A percentile compares a stretch with the other conserved stretches of the same genome.
Conservation (phyloP, 2,329 filamentous ascomycete genomes). For the Chaetomiaceae sp. region DNA sequence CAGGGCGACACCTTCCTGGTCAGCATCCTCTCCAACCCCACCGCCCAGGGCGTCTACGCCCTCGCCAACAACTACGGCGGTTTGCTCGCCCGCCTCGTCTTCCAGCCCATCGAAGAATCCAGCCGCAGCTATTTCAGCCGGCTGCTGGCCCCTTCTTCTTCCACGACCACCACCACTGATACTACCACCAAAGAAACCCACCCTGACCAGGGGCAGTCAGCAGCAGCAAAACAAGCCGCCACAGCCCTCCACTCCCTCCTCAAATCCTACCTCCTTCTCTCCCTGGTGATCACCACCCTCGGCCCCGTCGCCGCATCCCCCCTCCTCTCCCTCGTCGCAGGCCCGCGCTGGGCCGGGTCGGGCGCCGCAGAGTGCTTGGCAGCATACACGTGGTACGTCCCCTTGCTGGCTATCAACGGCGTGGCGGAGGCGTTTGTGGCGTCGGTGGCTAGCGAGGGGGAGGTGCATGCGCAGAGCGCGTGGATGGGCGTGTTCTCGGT, state of each 20-base stretch:
- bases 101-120: constrained; percentile 94
- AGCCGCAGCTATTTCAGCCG: constrained; percentile 86
- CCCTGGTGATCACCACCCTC: constrained; percentile 61
- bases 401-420: constrained; percentile 86
- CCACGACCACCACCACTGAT: constrained; percentile 46
- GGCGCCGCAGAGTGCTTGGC: constrained; percentile 71
- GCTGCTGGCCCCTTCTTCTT: constrained; percentile 48
- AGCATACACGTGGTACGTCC: constrained; percentile 88
- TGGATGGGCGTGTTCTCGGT: constrained; percentile 83
- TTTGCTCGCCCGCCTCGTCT: constrained; percentile 78
- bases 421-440: constrained; percentile 90
- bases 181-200: not conserved
- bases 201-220: not conserved
- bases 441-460: constrained; percentile 69
- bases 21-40: constrained; percentile 67
- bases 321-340: constrained; percentile 70
- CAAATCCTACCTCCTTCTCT: constrained; percentile 69
- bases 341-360: constrained; percentile 67
- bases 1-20: constrained; percentile 92
- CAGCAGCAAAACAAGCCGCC: constrained; percentile 21
- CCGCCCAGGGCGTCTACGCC: constrained; percentile 86
- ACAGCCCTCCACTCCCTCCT: constrained; percentile 58
- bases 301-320: constrained; percentile 73
- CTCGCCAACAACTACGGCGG: constrained; percentile 94
- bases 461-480: constrained; percentile 72